Evolutionary conservation across 768 basidiomycete species (phyloP).

Genomic region (Suillus subalutaceus): DNA sequence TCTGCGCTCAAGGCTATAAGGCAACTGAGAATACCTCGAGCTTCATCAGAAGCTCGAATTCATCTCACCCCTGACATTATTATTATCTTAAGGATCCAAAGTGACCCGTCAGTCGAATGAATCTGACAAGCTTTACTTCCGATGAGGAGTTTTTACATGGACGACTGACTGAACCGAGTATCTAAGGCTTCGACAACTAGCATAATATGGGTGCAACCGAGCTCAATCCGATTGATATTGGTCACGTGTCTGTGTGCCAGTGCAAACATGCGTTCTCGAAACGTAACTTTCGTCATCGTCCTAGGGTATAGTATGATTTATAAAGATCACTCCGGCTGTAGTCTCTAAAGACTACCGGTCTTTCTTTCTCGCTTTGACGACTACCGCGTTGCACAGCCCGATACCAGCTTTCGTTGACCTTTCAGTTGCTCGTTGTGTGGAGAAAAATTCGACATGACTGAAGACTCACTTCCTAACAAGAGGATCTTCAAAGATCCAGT

Average conservation of each 20-base stretch:
- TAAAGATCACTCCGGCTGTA: background rate
- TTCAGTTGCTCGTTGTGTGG: background rate
- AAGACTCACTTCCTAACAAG: constrained; percentile 14
- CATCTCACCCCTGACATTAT: background rate
- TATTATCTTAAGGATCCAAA: background rate
- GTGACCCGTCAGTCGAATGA: background rate
- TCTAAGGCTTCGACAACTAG: background rate
- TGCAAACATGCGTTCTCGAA: background rate
- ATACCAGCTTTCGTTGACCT: background rate
- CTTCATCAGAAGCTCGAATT: background rate
- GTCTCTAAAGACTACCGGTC: background rate
- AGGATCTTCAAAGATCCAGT: constrained; percentile 42
- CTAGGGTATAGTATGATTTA: background rate
- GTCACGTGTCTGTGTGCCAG: background rate
- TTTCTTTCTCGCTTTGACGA: background rate
- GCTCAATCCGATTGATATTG: constrained; percentile 3
- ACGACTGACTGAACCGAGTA: background rate
- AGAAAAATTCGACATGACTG: constrained; percentile 6
- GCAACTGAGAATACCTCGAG: constrained; percentile 5
- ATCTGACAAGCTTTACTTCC: background rate
- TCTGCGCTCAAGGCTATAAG: background rate
- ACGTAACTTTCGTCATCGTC: constrained; percentile 4
- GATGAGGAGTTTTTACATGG: background rate
- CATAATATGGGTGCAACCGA: background rate
- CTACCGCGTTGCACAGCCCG: background rate